A percentile compares a stretch with the other conserved stretches of the same genome.
phyloP scores from a whole-genome alignment of 1,284 basidiomycete genomes.

The Sanguinoderma infundibulare region DNA sequence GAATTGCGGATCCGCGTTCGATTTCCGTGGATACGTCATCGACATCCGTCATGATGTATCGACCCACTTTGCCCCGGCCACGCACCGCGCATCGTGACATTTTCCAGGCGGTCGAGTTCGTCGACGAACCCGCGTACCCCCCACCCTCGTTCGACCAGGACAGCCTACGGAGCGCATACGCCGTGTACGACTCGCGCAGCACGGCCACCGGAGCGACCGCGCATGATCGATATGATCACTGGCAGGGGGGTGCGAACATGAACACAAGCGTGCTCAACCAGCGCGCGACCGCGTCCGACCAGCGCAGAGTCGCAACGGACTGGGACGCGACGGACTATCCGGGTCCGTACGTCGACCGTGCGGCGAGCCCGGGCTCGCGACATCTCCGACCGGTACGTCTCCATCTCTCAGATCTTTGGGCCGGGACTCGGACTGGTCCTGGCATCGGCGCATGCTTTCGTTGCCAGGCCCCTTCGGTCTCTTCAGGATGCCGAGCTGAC shows the following conservation, averaged over 20 bases:
- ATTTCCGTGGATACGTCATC: background rate
- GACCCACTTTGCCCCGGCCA: too few species aligned
- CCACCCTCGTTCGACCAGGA: background rate
- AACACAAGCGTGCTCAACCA: background rate
- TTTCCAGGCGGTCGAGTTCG: conserved; percentile 14
- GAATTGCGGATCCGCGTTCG: background rate
- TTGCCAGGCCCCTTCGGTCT: too few species aligned
- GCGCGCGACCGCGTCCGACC: background rate
- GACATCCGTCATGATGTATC: too few species aligned
- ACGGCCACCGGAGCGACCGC: background rate
- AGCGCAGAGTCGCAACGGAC: background rate
- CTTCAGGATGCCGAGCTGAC: background rate
- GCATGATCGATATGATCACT: too few species aligned
- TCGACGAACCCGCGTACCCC: background rate
- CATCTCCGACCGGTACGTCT: background rate
- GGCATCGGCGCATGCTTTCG: too few species aligned
- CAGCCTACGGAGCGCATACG: background rate
- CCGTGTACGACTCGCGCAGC: background rate
- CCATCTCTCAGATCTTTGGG: background rate
- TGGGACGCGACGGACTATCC: conserved; percentile 1
- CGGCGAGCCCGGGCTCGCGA: background rate
- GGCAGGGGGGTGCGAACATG: background rate
- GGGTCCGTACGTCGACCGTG: background rate
- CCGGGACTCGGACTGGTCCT: too few species aligned
- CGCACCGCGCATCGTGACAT: background rate